Conservation (phyloP, 805 yeast genomes). For the Candida coquimbonensis region DNA sequence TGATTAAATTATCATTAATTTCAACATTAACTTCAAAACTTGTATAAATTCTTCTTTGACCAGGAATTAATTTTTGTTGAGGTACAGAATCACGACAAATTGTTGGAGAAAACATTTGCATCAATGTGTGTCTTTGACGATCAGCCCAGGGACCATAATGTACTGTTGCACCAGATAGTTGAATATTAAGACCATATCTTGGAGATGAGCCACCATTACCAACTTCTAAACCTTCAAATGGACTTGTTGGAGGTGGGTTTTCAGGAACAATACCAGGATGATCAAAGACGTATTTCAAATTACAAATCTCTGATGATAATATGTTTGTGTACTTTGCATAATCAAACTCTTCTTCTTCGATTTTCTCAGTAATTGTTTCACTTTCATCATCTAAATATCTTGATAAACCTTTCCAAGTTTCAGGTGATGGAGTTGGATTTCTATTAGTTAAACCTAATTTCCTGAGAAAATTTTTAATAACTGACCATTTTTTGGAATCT, state of each 20-base stretch:
- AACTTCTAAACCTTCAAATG: constrained; percentile 43
- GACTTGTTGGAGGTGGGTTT: constrained; percentile 23
- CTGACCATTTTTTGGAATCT: not conserved
- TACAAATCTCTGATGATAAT: constrained; percentile 49
- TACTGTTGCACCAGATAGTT: constrained; percentile 52
- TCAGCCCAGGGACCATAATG: constrained; percentile 97
- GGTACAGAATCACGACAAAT: constrained; percentile 50
- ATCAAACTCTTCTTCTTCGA: constrained; percentile 43
- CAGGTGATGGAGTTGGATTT: not conserved
- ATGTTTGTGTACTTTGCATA: constrained; percentile 77
- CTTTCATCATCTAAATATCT: constrained; percentile 49
- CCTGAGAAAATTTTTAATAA: constrained; percentile 17
- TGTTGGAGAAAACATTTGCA: constrained; percentile 60
- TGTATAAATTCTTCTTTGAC: constrained; percentile 47
- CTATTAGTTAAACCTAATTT: not conserved
- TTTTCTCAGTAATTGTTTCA: constrained; percentile 26
- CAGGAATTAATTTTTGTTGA: constrained; percentile 35
- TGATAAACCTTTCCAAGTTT: constrained; percentile 67
- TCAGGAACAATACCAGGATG: constrained; percentile 57
- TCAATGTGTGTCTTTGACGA: constrained; percentile 65
- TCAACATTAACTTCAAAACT: constrained; percentile 49
- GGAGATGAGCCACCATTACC: constrained; percentile 58
- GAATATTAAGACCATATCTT: constrained; percentile 52
- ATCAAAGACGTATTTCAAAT: constrained; percentile 63
- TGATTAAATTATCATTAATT: constrained; percentile 55